phyloP scores from a whole-genome alignment of 306 rosid genomes.

The Medicago ruthenica region DNA sequence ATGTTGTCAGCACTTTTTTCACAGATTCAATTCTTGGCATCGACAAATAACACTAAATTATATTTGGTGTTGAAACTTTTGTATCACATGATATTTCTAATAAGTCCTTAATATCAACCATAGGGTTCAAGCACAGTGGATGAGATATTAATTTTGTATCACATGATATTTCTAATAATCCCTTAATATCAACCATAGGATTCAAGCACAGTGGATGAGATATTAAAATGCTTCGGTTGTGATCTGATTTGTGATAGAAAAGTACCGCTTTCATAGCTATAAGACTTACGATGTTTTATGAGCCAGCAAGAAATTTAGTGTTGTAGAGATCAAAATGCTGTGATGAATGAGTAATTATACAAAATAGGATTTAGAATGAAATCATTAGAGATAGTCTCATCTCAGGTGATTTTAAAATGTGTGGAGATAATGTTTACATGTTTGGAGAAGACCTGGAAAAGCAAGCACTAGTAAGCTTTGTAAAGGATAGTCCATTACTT shows the following conservation, averaged over 20 bases:
- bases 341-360: too few relatives aligned
- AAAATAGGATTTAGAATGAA: not conserved
- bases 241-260: not conserved
- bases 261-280: not conserved
- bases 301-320: too few relatives aligned
- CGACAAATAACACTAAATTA: too few relatives aligned
- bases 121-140: not conserved
- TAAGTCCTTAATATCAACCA: not conserved
- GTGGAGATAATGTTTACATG: too few relatives aligned
- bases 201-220: not conserved
- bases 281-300: too few relatives aligned
- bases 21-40: too few relatives aligned
- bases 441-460: not conserved
- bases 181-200: conserved; percentile 8
- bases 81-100: conserved; percentile 4
- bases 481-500: not conserved
- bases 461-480: too few relatives aligned
- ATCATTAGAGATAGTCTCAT: not conserved
- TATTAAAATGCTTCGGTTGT: not conserved
- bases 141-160: conserved; percentile 3
- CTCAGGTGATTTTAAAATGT: not conserved
- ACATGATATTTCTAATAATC: not conserved
- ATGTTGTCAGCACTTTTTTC: too few relatives aligned
- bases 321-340: too few relatives aligned
- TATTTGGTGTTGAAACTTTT: conserved; percentile 1